A percentile compares a stretch with the other conserved stretches of the same genome.
phyloP scores from a whole-genome alignment of 139 green algal genomes.

The Penium margaritaceum region DNA sequence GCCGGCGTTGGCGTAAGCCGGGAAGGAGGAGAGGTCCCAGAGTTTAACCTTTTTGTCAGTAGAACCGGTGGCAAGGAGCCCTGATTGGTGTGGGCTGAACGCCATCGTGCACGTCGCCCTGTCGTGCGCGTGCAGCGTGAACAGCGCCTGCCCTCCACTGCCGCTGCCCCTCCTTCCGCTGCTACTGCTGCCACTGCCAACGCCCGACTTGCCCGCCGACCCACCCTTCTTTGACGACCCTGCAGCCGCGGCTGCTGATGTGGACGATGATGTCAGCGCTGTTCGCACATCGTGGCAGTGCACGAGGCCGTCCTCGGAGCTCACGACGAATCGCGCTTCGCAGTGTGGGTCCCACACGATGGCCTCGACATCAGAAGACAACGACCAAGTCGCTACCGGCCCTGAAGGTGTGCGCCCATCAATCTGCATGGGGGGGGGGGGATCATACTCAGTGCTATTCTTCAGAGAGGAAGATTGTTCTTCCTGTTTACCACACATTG shows the following conservation, averaged over 20 bases:
- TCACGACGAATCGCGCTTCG: slow-evolving; percentile 77
- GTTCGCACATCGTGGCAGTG: slow-evolving; percentile 37
- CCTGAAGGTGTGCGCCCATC: no score
- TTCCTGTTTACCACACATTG: no score
- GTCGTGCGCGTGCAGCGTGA: slow-evolving; percentile 70
- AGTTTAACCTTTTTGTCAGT: slow-evolving; percentile 92
- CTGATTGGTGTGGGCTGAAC: slow-evolving; percentile 49
- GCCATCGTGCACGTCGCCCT: slow-evolving; percentile 61
- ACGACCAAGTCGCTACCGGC: no score
- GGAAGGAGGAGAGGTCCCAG: slow-evolving; percentile 85
- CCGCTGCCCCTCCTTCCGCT: no score
- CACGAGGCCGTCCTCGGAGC: slow-evolving; percentile 48
- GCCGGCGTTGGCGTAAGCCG: no score
- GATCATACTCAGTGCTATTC: no score
- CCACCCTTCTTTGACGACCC: no score
- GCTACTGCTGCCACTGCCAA: no score
- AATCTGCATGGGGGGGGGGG: no score
- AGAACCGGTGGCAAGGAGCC: slow-evolving; percentile 75
- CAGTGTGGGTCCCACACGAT: slow-evolving; percentile 71
- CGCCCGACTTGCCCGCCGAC: no score
- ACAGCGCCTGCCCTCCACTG: no score
- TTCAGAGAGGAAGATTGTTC: no score
- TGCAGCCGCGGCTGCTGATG: slow-evolving; percentile 67
- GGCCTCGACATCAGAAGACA: slow-evolving; percentile 79
- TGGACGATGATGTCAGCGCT: slow-evolving; percentile 21